Base-by-base conservation (phyloP, 2,329 filamentous ascomycete genomes). In the Diaporthe velutina region DNA sequence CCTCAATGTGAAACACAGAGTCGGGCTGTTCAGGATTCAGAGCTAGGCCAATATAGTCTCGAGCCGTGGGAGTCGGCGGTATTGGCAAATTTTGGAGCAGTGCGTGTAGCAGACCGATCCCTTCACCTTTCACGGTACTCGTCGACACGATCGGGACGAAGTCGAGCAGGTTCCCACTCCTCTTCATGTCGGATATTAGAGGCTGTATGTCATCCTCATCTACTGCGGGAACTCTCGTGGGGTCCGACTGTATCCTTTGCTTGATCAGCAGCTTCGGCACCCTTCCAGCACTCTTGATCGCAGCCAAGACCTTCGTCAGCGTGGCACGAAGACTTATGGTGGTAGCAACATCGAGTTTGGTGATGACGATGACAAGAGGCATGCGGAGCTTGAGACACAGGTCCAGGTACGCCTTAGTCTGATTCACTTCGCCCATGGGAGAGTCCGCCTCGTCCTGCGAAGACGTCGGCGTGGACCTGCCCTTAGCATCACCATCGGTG, bases 321-420 rank as follows among this genome's bases (percentile, higher is more conserved):
- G 91, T 95, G 68, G 90, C 90, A 73, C 92, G 91, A 12, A 98
- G 82, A 13, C 92, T 92, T 15, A 86, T 83, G 77, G 93, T 95
- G 19, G 93, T 96, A 22, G 95, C 95, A 57, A 98, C 83, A 79
- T 99, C 97, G 76, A 97, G 88, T 81, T 98, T 99, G 0, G 97
- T 98, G 74, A 99, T 93, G 33, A 96, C 89, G 15, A 99, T 89
- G 10, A 94, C 90, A 73, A 98, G 86, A 0, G 95, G 95, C 13
- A 96, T 87, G 28, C 92, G 89, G 25, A 98, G 86, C 77, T 95
- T 94, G 40, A 98, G 87, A 79, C 96, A 98, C 2, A 99, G 86
- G 50, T 96, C 92, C 22, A 99, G 87, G 83, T 98, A 94, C 3
- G 94, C 93, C 77, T 93, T 90, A 13, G 93, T 93, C 5, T 97